phyloP scores from a whole-genome alignment of 495 filamentous ascomycete species.

The Evernia prunastri region DNA sequence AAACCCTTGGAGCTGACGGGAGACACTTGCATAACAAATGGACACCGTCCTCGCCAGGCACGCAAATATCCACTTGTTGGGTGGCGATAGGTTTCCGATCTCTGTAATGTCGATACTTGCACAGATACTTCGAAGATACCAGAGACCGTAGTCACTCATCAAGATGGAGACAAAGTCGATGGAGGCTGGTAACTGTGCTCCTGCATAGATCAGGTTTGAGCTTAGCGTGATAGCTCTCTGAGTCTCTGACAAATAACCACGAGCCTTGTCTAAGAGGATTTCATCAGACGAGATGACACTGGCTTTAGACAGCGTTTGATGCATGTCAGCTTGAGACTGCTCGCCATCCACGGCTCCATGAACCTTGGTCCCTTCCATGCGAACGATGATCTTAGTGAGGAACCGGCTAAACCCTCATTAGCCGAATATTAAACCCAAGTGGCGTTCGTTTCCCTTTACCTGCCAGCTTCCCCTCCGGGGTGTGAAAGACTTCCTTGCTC shows the following conservation, averaged over 20 bases:
- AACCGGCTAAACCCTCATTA: neutral
- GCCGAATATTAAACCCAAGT: neutral
- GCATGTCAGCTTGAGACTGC: neutral
- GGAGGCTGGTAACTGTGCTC: neutral
- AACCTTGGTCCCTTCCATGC: neutral
- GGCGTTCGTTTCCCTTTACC: neutral
- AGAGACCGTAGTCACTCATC: slow-evolving; percentile 2
- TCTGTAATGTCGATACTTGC: neutral
- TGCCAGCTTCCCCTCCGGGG: neutral
- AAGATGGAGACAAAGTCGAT: neutral
- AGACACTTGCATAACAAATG: neutral
- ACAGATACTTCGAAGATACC: neutral
- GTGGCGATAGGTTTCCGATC: neutral
- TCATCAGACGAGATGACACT: neutral
- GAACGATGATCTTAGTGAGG: neutral
- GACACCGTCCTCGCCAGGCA: neutral
- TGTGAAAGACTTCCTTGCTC: neutral
- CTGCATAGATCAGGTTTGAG: neutral
- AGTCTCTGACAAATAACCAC: neutral
- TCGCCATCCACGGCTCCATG: neutral
- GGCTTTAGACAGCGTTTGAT: neutral
- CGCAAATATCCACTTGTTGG: neutral
- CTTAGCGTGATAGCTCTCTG: neutral
- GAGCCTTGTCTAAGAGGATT: neutral
- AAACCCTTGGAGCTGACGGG: neutral